A percentile compares a stretch with the other conserved stretches of the same genome.
These are phyloP conservation scores for Sphaceloma murrayae DNA, from an alignment of 2,329 filamentous ascomycete species.

Conservation along the genomic window DNA sequence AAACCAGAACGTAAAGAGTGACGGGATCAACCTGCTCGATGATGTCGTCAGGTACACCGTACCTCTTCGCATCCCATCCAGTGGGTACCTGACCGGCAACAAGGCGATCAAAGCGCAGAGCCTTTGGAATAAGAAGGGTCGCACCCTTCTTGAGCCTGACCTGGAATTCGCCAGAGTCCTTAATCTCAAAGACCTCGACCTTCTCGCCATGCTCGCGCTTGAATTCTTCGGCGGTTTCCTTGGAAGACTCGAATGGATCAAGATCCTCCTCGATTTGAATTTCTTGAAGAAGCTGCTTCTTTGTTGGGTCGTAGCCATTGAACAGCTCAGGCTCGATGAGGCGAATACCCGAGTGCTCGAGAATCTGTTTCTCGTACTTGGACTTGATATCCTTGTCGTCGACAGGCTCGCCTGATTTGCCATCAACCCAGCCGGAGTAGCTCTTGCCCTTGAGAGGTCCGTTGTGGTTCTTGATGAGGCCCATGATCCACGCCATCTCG, in stretches of 20 bases:
- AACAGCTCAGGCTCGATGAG: constrained; percentile 97
- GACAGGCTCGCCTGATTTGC: constrained; percentile 87
- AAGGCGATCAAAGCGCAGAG: constrained; percentile 89
- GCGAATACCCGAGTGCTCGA: constrained; percentile 95
- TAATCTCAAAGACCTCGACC: constrained; percentile 92
- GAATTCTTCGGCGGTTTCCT: constrained; percentile 96
- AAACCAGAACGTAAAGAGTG: constrained; percentile 88
- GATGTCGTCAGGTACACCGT: constrained; percentile 95
- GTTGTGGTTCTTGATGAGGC: constrained; percentile 97
- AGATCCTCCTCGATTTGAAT: constrained; percentile 96
- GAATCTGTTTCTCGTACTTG: constrained; percentile 94
- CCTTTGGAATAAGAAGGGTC: constrained; percentile 90
- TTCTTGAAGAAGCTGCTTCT: constrained; percentile 97
- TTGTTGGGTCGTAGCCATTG: constrained; percentile 91
- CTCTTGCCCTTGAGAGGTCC: constrained; percentile 90
- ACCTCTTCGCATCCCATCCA: constrained; percentile 92
- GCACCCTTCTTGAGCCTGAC: constrained; percentile 94
- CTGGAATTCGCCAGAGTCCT: constrained; percentile 86
- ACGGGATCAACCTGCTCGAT: constrained; percentile 96
- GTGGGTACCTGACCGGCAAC: constrained; percentile 95
- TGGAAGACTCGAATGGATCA: constrained; percentile 92
- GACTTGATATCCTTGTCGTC: constrained; percentile 96
- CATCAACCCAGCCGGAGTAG: constrained; percentile 94
- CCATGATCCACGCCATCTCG: constrained; percentile 99
- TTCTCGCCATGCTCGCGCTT: constrained; percentile 95